Evolutionary conservation across 2,329 filamentous ascomycete species (phyloP).

Genomic region (Geoglossum cookeanum): DNA sequence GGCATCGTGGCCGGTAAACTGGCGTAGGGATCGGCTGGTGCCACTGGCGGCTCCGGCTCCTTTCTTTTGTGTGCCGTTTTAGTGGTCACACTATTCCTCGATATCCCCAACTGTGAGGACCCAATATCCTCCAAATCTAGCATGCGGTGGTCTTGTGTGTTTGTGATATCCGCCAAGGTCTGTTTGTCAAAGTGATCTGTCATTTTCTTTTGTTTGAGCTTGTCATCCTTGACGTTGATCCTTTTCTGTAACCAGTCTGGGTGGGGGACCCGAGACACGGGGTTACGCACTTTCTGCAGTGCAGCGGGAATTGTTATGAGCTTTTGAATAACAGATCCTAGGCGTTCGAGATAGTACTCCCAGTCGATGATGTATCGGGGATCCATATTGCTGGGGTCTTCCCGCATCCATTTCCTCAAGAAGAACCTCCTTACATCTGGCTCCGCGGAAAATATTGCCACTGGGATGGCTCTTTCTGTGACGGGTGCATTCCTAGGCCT

Average conservation of each 20-base stretch:
- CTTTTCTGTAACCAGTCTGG: constrained; percentile 91
- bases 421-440: constrained; percentile 74
- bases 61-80: constrained; percentile 31
- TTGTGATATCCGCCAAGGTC: constrained; percentile 52
- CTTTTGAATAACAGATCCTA: constrained; percentile 96
- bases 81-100: constrained; percentile 22
- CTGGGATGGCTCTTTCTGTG: constrained; percentile 82
- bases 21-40: constrained; percentile 52
- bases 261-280: constrained; percentile 80
- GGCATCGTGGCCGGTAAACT: constrained; percentile 71
- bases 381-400: constrained; percentile 81
- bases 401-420: constrained; percentile 85
- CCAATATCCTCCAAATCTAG: constrained; percentile 72
- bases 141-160: constrained; percentile 35
- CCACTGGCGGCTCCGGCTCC: constrained; percentile 23
- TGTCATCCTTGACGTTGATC: constrained; percentile 91
- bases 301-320: constrained; percentile 96
- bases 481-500: constrained; percentile 75
- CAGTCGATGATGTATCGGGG: constrained; percentile 82
- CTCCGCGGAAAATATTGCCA: constrained; percentile 93
- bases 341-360: constrained; percentile 89
- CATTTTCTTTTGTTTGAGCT: constrained; percentile 96
- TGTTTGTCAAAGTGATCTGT: constrained; percentile 58
- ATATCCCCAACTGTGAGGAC: constrained; percentile 30
- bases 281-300: constrained; percentile 84